Evolutionary conservation across 225 moss, liverwort and hornwort genomes (phyloP), one percentile per base, ranked within the genome.

Genomic region (Lunularia cruciata): DNA sequence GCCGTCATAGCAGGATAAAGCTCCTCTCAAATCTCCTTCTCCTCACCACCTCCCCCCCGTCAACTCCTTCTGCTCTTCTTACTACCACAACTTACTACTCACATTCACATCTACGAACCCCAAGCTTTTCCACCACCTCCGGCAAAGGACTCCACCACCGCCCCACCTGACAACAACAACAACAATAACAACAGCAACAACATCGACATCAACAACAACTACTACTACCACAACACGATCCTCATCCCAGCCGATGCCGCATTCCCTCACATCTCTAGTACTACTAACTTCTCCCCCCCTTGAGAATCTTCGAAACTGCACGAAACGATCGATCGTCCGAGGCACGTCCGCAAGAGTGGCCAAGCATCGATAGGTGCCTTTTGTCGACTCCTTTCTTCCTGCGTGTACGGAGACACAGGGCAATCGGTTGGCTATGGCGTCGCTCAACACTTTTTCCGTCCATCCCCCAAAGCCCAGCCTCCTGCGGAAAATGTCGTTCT

Each of bases 261-360:
- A 57, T 57, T 57, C 33, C 31, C 30, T 56, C 55, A 28, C 30
- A 23, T 31, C n/a, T 31, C 14, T 18, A 30, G 11, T 11, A 2
- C 56, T 57, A 15, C 55, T 3, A 19, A 20, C 48, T 48, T n/a
- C 48, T 5, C n/a, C n/a, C 33, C 31, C 18, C 30, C 32, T 57
- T 57, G 11, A 14, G 56, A 57, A 57, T 57, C 56, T 57, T 57
- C 16, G 31, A 57, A 57, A 57, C 56, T 57, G 53, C 53, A 53
- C 53, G 23, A 32, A 30, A 57, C 28, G 56, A 56, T 57, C 43
- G 43, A 43, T 43, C 56, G 56, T 32, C 56, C 56, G 56, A 30
- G 6, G 23, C 56, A 57, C 56, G 31, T 32, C 33, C 1, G 31
- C 4, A 33, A 32, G 19, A 32, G 15, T 15, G 32, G 31, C 32